Conservation (phyloP, 2,329 filamentous ascomycete species). For the Rhexocercosporidium sp. region DNA sequence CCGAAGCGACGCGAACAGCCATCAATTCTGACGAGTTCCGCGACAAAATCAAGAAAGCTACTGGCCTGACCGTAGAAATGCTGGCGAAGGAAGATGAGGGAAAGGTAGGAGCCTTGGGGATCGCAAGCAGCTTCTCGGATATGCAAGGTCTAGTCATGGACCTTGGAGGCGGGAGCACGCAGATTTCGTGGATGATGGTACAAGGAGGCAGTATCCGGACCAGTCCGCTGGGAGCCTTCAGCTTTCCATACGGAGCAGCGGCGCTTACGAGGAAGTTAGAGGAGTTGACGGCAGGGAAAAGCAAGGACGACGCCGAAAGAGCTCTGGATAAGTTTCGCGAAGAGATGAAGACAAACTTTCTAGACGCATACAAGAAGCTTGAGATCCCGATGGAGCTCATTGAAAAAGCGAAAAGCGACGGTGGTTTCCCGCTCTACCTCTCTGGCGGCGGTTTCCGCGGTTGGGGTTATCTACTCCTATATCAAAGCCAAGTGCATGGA, state of each 20-base stretch:
- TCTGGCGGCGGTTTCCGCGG: slow-evolving; percentile 74
- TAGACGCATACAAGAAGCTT: slow-evolving; percentile 56
- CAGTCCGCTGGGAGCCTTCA: slow-evolving; percentile 61
- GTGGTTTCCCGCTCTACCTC: slow-evolving; percentile 65
- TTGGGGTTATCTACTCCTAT: slow-evolving; percentile 69
- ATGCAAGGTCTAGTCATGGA: slow-evolving; percentile 74
- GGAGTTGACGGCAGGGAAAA: slow-evolving; percentile 48
- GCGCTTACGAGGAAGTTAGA: slow-evolving; percentile 62
- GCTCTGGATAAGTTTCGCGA: slow-evolving; percentile 51
- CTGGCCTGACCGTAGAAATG: slow-evolving; percentile 64
- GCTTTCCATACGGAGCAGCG: slow-evolving; percentile 73
- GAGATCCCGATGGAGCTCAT: slow-evolving; percentile 58
- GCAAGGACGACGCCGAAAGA: slow-evolving; percentile 47
- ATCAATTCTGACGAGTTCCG: slow-evolving; percentile 62
- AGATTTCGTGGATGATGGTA: slow-evolving; percentile 69
- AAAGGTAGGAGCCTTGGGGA: slow-evolving; percentile 66
- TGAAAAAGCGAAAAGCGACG: slow-evolving; percentile 48
- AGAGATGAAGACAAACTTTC: slow-evolving; percentile 59
- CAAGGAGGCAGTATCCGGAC: slow-evolving; percentile 54
- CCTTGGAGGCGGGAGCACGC: slow-evolving; percentile 71
- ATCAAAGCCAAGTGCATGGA: slow-evolving; percentile 63
- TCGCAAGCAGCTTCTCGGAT: slow-evolving; percentile 66
- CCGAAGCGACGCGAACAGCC: slow-evolving; percentile 68
- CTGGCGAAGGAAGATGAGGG: slow-evolving; percentile 71
- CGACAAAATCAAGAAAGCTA: slow-evolving; percentile 56